Base-by-base conservation (phyloP, 2,329 filamentous ascomycete genomes). In the Trichoderma harzianum region DNA sequence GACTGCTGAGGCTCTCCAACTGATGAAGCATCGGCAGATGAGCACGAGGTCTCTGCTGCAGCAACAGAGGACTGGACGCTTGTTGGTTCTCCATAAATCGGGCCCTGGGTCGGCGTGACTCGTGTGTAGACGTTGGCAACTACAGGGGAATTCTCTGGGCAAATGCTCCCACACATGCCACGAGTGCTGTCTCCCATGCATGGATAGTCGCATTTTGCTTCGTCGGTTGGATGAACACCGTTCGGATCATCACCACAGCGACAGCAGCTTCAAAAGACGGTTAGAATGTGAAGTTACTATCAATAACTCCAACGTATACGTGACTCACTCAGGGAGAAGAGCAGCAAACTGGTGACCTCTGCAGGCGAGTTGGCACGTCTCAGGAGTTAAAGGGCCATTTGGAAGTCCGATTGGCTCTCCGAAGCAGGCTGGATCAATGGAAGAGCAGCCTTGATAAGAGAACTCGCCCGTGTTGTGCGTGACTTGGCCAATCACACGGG, bases 81-180 rank as follows among this genome's bases (percentile, higher is more conserved):
- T 47, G 67, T 67, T 51, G 12, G 68, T 47, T 71, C 60, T 32
- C 74, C 70, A 34, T 72, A 51, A 24, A 69, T 21, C 32, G 74
- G 72, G 1, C 69, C 69, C 24, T 62, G 61, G 14, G 69, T 72
- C 12, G 70, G 57, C 10, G 75, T 68, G 21, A 73, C 73, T 43
- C 75, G 74, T 16, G 74, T 74, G 67, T 81, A 82, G 30, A 82
- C 74, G 60, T 80, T 82, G 43, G 79, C 80, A 67, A 79, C 77
- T 7, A 65, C 74, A 8, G 76, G 74, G 6, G 73, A 73, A 11
- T 78, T 75, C 4, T 76, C 64, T 12, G 76, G 77, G 65, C 78
- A 81, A 11, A 76, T 73, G 43, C 78, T 78, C n/a, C 80, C 81
- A 34, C 80, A 82, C 73, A 77, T 78, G 14, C 80, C 79, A 18